Percentiles rank a stretch among this genome's conserved stretches.
Evolutionary conservation across 129 eudicot genomes (phyloP).

Genomic region (Rutidosis leptorrhynchoides): DNA sequence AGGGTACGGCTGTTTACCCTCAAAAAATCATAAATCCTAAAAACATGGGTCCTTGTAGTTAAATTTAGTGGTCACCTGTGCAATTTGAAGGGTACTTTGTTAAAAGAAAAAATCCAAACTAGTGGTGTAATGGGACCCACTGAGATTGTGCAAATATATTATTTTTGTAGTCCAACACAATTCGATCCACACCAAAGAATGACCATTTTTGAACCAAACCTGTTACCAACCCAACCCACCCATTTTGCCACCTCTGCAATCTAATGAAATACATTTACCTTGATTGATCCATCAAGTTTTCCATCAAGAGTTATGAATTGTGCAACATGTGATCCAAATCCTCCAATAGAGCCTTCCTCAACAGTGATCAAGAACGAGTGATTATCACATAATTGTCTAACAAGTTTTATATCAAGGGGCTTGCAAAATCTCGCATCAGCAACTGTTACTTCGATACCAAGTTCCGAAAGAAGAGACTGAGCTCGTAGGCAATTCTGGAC

Average conservation of each 20-base stretch:
- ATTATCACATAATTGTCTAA: constrained; percentile 66
- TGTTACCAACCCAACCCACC: background rate
- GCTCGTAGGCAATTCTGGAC: constrained; percentile 91
- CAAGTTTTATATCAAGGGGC: constrained; percentile 84
- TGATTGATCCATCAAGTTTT: constrained; percentile 77
- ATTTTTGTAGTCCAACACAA: background rate
- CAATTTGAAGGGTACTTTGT: no score
- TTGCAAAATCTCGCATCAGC: constrained; percentile 98
- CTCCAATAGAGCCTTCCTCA: constrained; percentile 92
- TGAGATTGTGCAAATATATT: no score
- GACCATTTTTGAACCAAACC: constrained; percentile 3
- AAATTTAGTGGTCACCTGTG: no score
- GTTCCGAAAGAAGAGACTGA: constrained; percentile 70
- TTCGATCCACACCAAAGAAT: background rate
- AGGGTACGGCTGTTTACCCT: no score
- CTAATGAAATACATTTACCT: constrained; percentile 38
- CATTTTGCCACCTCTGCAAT: constrained; percentile 12
- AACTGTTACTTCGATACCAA: constrained; percentile 83
- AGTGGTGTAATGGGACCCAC: no score
- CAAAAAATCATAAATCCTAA: no score
- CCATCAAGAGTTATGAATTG: constrained; percentile 89
- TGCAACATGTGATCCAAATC: constrained; percentile 94
- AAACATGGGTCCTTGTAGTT: no score
- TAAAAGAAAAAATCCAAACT: no score
- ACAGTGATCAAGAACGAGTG: constrained; percentile 78